These are phyloP conservation scores for Murraya paniculata DNA, from an alignment of 345 rosid genomes.

Conservation along the genomic window DNA sequence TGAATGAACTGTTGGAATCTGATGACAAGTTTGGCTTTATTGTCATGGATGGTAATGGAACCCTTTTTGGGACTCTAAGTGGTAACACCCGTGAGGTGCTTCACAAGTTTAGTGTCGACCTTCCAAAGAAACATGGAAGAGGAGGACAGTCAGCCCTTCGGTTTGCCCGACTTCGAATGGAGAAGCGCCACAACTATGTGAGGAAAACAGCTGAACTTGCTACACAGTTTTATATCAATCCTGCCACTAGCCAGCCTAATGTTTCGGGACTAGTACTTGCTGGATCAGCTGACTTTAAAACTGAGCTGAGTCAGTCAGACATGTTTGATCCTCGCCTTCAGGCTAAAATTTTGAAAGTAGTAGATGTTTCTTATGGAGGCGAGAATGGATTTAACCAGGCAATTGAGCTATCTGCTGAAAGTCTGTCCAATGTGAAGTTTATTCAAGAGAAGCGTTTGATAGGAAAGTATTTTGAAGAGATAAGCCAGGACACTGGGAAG, in stretches of 20 bases:
- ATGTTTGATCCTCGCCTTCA: constrained; percentile 96
- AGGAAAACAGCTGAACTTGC: constrained; percentile 97
- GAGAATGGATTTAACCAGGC: constrained; percentile 95
- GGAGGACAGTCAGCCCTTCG: constrained; percentile 96
- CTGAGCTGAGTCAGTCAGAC: constrained; percentile 91
- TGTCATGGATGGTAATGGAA: constrained; percentile 94
- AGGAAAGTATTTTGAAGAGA: constrained; percentile 93
- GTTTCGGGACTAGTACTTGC: constrained; percentile 89
- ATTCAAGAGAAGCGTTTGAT: constrained; percentile 86
- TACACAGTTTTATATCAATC: constrained; percentile 82
- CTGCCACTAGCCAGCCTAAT: constrained; percentile 91
- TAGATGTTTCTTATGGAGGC: constrained; percentile 93
- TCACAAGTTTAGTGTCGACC: constrained; percentile 85
- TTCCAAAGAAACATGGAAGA: constrained; percentile 94
- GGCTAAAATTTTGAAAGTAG: constrained; percentile 84
- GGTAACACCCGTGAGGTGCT: constrained; percentile 90
- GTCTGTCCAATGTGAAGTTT: constrained; percentile 83
- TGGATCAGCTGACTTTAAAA: constrained; percentile 94
- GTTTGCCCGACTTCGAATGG: constrained; percentile 94
- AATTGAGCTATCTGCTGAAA: constrained; percentile 84
- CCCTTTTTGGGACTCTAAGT: constrained; percentile 85
- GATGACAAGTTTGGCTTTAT: constrained; percentile 94
- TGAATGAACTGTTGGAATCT: constrained; percentile 80
- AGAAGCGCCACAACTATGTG: constrained; percentile 88
- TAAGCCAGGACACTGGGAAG: constrained; percentile 89